Percentiles rank a stretch among this genome's conserved stretches.
Conservation (phyloP, 2,329 filamentous ascomycete genomes). For the Xylaria sp. region DNA sequence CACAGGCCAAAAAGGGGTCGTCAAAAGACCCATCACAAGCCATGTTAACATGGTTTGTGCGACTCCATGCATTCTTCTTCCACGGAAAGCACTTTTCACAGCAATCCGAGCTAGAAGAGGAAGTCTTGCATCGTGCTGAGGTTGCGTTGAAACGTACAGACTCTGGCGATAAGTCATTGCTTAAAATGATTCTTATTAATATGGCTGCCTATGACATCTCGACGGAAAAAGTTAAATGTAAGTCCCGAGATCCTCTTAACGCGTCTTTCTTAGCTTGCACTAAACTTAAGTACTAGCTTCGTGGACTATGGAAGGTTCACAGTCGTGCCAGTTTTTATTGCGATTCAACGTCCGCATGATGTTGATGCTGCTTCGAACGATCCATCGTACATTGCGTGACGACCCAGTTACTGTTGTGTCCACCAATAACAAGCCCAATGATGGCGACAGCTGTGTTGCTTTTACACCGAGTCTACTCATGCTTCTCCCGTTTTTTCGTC, state of each 20-base stretch:
- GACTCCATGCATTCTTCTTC: conserved; percentile 86
- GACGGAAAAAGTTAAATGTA: conserved; percentile 67
- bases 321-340: conserved; percentile 72
- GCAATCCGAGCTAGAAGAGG: conserved; percentile 83
- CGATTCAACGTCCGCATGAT: conserved; percentile 83
- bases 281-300: conserved; percentile 52
- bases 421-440: conserved; percentile 40
- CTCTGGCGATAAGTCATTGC: conserved; percentile 71
- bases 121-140: conserved; percentile 81
- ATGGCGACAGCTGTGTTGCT: conserved; percentile 42
- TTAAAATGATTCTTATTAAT: conserved; percentile 86
- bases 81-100: conserved; percentile 78
- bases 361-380: conserved; percentile 73
- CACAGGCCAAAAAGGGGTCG: conserved; percentile 48
- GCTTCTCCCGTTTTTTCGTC: conserved; percentile 63
- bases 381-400: conserved; percentile 75
- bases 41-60: conserved; percentile 83
- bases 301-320: conserved; percentile 56
- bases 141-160: conserved; percentile 76
- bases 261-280: conserved; percentile 21
- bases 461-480: conserved; percentile 54
- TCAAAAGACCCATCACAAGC: conserved; percentile 68
- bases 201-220: conserved; percentile 84
- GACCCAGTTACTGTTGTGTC: conserved; percentile 39
- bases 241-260: conserved; percentile 37